phyloP scores from a whole-genome alignment of 2,329 filamentous ascomycete species.

The Neospermospora avenae region DNA sequence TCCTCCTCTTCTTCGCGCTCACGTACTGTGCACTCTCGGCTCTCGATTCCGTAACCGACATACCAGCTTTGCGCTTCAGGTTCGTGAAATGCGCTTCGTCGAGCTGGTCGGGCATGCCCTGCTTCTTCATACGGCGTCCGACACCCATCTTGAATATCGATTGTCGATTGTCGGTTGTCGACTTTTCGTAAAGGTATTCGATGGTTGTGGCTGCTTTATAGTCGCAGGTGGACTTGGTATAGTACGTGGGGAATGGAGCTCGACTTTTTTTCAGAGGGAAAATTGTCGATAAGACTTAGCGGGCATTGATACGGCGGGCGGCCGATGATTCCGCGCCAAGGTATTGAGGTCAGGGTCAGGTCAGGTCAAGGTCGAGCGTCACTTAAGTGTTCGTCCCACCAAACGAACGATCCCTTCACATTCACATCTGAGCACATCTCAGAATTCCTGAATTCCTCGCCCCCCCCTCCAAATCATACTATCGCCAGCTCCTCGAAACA shows the following conservation, averaged over 20 bases:
- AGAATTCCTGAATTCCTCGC: too few relatives aligned
- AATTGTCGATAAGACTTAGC: constrained; percentile 28
- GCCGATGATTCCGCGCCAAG: constrained; percentile 17
- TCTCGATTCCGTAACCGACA: constrained; percentile 57
- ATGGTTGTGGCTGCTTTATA: not conserved
- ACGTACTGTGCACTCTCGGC: constrained; percentile 43
- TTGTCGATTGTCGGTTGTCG: constrained; percentile 4
- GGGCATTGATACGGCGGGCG: constrained; percentile 12
- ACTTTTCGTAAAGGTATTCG: not conserved
- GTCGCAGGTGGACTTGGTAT: not conserved
- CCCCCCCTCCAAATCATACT: not conserved
- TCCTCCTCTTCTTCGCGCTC: constrained; percentile 64
- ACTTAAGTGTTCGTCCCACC: not conserved
- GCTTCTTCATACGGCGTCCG: constrained; percentile 92
- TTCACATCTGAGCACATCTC: not conserved
- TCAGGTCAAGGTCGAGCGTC: not conserved
- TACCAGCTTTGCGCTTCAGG: constrained; percentile 78
- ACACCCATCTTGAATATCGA: constrained; percentile 66
- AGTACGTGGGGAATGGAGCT: constrained; percentile 1
- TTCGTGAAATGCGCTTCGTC: constrained; percentile 77
- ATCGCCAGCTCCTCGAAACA: not conserved
- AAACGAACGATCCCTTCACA: not conserved
- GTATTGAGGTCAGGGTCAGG: not conserved
- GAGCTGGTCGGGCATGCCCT: constrained; percentile 79
- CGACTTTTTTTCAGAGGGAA: constrained; percentile 22